Percentiles rank a stretch among this genome's conserved stretches.
These are phyloP conservation scores for Chytriomyces sp. DNA, from an alignment of 192 early-diverging fungal genomes.

Conservation along the genomic window DNA sequence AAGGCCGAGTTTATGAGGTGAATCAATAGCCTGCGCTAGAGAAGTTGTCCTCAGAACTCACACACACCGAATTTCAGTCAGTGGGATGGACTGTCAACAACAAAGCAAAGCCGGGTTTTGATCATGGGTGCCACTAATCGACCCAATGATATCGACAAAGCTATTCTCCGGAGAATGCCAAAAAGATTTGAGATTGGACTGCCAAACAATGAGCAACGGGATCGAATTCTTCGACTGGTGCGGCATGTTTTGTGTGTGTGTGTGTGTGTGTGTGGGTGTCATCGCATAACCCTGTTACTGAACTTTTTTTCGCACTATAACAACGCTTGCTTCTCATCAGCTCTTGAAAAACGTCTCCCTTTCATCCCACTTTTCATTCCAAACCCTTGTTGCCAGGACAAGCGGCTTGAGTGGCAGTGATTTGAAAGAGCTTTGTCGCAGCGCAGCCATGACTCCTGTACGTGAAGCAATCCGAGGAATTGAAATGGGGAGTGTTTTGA, in stretches of 20 bases:
- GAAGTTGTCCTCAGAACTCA: too few species aligned
- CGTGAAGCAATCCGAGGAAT: conserved; percentile 57
- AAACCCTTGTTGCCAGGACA: conserved; percentile 74
- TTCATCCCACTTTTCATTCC: conserved; percentile 65
- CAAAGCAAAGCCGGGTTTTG: conserved; percentile 51
- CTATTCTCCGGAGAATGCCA: conserved; percentile 97
- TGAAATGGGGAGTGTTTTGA: conserved; percentile 18
- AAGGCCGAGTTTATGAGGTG: conserved; percentile 98
- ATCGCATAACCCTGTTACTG: conserved; percentile 3
- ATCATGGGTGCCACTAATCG: conserved; percentile 96
- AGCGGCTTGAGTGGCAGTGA: conserved; percentile 90
- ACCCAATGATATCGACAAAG: conserved; percentile 96
- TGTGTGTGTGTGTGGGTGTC: too few species aligned
- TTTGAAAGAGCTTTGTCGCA: conserved; percentile 96
- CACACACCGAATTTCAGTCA: conserved; percentile 47
- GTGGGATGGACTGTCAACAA: conserved; percentile 91
- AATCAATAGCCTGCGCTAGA: too few species aligned
- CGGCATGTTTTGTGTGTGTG: neutral
- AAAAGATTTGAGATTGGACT: conserved; percentile 88
- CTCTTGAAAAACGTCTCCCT: conserved; percentile 77
- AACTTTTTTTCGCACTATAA: neutral
- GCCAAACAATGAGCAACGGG: conserved; percentile 83
- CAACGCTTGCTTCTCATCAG: conserved; percentile 38
- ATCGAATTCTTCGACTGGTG: conserved; percentile 74
- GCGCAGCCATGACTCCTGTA: conserved; percentile 94